Evolutionary conservation across 164 flowering plant genomes (phyloP).

Genomic region (Kalanchoe fedtschenkoi): DNA sequence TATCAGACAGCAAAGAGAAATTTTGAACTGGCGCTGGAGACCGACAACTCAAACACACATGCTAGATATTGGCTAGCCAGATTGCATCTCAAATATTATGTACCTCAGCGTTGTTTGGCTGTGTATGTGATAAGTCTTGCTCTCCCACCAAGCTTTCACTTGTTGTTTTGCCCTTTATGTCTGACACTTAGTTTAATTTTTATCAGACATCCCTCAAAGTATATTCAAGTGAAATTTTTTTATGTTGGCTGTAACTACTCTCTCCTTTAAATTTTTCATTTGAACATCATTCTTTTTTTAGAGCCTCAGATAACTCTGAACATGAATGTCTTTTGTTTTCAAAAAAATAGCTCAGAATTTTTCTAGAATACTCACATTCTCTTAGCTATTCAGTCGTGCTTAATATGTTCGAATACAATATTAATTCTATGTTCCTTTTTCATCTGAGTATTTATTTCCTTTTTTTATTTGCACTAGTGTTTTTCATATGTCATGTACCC

Average conservation of each 20-base stretch:
- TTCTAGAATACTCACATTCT: no score
- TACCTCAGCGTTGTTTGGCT: slow-evolving; percentile 73
- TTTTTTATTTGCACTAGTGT: background rate
- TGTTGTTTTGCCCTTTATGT: background rate
- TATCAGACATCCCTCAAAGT: background rate
- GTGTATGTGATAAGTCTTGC: slow-evolving; percentile 39
- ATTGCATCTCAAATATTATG: slow-evolving; percentile 79
- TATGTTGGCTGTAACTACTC: no score
- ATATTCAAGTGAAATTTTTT: background rate
- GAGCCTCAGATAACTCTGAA: no score
- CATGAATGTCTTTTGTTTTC: no score
- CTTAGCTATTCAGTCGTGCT: no score
- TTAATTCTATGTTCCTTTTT: background rate
- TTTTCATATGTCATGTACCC: background rate
- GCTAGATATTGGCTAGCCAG: slow-evolving; percentile 84
- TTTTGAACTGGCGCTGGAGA: slow-evolving; percentile 91
- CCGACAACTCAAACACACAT: slow-evolving; percentile 71
- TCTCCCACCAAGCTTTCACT: background rate
- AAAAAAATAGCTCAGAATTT: no score
- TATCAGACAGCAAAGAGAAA: slow-evolving; percentile 79
- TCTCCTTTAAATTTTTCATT: no score
- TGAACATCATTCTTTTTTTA: no score
- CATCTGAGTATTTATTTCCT: background rate
- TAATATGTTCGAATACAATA: no score
- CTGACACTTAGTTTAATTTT: background rate